Evolutionary conservation across 2,329 filamentous ascomycete species (phyloP).

Genomic region (Madurella fahalii): DNA sequence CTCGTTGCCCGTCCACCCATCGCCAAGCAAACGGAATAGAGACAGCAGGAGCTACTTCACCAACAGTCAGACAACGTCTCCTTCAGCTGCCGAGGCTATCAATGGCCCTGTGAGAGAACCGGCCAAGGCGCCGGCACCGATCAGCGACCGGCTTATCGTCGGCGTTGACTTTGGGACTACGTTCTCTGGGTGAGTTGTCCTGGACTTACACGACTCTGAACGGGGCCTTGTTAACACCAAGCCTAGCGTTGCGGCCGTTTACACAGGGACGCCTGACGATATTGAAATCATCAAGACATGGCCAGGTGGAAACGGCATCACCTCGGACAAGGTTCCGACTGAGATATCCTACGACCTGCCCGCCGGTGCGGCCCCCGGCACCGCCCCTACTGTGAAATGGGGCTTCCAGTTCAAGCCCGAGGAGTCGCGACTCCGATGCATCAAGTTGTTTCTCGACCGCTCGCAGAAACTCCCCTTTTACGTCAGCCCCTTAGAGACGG

Average conservation of each 20-base stretch:
- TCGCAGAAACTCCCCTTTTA: constrained; percentile 78
- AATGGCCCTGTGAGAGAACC: constrained; percentile 57
- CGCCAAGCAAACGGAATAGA: constrained; percentile 48
- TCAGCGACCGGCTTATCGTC: constrained; percentile 65
- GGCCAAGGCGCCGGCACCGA: constrained; percentile 46
- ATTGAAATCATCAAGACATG: constrained; percentile 81
- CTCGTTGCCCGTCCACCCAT: constrained; percentile 48
- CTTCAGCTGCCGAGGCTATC: constrained; percentile 58
- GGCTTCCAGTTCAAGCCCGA: constrained; percentile 79
- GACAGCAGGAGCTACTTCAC: constrained; percentile 56
- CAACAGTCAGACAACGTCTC: constrained; percentile 43
- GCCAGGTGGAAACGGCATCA: constrained; percentile 80
- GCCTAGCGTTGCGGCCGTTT: constrained; percentile 63
- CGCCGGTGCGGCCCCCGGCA: constrained; percentile 34
- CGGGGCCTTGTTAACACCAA: no score
- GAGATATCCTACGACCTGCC: constrained; percentile 63
- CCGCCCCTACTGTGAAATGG: constrained; percentile 61
- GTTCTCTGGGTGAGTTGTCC: constrained; percentile 62
- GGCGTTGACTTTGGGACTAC: constrained; percentile 84
- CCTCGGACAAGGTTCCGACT: constrained; percentile 82
- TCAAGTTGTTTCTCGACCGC: constrained; percentile 79
- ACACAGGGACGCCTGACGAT: constrained; percentile 72
- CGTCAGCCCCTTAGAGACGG: constrained; percentile 72
- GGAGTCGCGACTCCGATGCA: constrained; percentile 70
- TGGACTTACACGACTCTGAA: not conserved